A percentile compares a stretch with the other conserved stretches of the same genome.
Conservation (phyloP, 2,329 filamentous ascomycete species). For the Sarocladiaceae sp. region DNA sequence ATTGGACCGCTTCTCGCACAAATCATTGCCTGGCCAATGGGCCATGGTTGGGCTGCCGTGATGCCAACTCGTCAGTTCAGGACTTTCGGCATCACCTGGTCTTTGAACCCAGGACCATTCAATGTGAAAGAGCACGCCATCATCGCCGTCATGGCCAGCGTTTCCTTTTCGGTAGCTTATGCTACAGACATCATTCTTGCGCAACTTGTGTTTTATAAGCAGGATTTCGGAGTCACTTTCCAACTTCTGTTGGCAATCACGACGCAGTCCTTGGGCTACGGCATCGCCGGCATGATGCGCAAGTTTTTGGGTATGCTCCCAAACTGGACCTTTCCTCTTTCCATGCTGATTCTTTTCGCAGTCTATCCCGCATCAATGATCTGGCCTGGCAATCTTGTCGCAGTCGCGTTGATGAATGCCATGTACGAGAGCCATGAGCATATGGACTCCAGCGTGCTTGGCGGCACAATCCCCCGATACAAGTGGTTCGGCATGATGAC, state of each 20-base stretch:
- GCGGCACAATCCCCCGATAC: slow-evolving; percentile 63
- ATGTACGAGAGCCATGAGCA: slow-evolving; percentile 60
- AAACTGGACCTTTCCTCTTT: too few species aligned
- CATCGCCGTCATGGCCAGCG: slow-evolving; percentile 67
- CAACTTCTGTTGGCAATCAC: slow-evolving; percentile 64
- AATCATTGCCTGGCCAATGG: slow-evolving; percentile 60
- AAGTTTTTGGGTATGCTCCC: slow-evolving; percentile 51
- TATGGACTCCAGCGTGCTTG: slow-evolving; percentile 48
- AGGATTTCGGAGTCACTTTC: slow-evolving; percentile 62
- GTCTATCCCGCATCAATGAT: slow-evolving; percentile 69
- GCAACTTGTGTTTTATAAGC: slow-evolving; percentile 67
- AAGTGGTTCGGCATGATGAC: slow-evolving; percentile 60
- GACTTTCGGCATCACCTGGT: slow-evolving; percentile 50
- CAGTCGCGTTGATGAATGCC: slow-evolving; percentile 64
- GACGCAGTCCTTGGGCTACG: slow-evolving; percentile 66
- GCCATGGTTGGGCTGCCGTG: slow-evolving; percentile 54
- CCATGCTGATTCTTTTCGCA: slow-evolving; percentile 21
- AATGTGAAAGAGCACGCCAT: slow-evolving; percentile 68
- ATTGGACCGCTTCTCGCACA: slow-evolving; percentile 59
- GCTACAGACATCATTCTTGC: slow-evolving; percentile 71
- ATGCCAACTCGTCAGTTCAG: slow-evolving; percentile 46
- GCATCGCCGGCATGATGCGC: slow-evolving; percentile 64
- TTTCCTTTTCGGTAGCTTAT: slow-evolving; percentile 66
- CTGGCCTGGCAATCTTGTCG: slow-evolving; percentile 66
- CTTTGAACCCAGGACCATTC: slow-evolving; percentile 64